Evolutionary conservation across 306 rosid genomes (phyloP).

Genomic region (Pueraria montana): DNA sequence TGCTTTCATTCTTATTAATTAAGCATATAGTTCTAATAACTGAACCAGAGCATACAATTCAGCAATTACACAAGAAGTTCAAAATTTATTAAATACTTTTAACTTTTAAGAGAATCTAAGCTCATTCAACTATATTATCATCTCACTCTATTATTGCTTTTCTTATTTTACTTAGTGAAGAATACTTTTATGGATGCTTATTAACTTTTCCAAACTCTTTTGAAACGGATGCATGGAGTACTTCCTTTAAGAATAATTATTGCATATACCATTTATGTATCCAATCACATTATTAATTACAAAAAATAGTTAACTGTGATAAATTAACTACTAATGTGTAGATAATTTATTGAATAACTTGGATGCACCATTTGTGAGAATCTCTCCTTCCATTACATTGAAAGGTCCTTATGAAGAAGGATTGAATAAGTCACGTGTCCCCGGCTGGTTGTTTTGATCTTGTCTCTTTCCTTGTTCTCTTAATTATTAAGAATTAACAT

Average conservation of each 20-base stretch:
- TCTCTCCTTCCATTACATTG: not conserved
- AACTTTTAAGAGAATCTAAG: not conserved
- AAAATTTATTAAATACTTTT: not conserved
- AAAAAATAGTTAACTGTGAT: not conserved
- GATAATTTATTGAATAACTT: not conserved
- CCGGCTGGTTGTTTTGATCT: not conserved
- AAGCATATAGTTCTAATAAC: not conserved
- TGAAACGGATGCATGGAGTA: constrained; percentile 17
- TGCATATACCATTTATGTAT: not conserved
- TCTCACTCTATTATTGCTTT: not conserved
- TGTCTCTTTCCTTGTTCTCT: not conserved
- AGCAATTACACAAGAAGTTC: not conserved
- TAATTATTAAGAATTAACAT: not conserved
- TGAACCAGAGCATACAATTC: too few relatives aligned
- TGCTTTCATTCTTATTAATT: too few relatives aligned
- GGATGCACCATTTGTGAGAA: not conserved
- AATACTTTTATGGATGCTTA: not conserved
- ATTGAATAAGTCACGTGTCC: not conserved
- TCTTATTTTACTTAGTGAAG: not conserved
- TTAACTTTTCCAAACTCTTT: constrained; percentile 22
- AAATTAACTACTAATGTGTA: not conserved
- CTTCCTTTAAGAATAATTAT: not conserved
- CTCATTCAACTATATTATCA: not conserved
- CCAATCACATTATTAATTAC: not conserved
- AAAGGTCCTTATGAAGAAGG: not conserved